Base-by-base conservation (phyloP, 306 rosid genomes). In the Coriaria nepalensis region DNA sequence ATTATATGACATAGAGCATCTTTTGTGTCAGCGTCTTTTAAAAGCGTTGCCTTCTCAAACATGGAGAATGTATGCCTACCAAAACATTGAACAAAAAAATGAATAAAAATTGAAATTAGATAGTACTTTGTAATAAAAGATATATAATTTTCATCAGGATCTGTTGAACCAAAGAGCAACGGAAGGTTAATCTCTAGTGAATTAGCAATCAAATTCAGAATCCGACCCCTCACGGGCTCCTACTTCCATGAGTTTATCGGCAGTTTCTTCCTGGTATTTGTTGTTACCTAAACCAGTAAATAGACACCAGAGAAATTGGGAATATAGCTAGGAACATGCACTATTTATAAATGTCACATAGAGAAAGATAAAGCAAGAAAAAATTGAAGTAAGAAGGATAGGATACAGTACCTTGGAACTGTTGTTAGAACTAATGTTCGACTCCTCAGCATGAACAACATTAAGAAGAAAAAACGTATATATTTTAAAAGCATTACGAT, bases 401-500 rank as follows among this genome's bases (percentile, higher is more conserved):
- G 34, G 40, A 2, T 12, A 10, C 12, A 43, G 12, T 50, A 79
- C 94, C 94, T 81, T 88, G 4, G 68, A 35, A 37, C 10, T 49
- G 62, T 66, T 62, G 52, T 42, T 73, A 43, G 72, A 61, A 62
- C 50, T 45, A 52, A 13, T 13, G 13, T 33, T 64, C 55, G 72
- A 61, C 65, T 84, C 82, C 69, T 81, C 87, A 12, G 72, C 77
- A 34, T 57, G 69, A 43, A 84, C 73, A 42, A 81, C 53, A 55
- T 50, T 57, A 9, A 88, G 13, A 44, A 88, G 86, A 50, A 88
- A 84, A 58, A 64, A 88, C 6, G 88, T 68, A 50, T 88, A 88
- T 39, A 88, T 81, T 56, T 84, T 88, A 51, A 84, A 88, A 67
- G 95, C 82, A 12, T 81, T 88, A 8, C 95, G 95, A 63, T 78